These are phyloP conservation scores for Kwoniella europaea DNA, from an alignment of 768 basidiomycete genomes.

Conservation along the genomic window DNA sequence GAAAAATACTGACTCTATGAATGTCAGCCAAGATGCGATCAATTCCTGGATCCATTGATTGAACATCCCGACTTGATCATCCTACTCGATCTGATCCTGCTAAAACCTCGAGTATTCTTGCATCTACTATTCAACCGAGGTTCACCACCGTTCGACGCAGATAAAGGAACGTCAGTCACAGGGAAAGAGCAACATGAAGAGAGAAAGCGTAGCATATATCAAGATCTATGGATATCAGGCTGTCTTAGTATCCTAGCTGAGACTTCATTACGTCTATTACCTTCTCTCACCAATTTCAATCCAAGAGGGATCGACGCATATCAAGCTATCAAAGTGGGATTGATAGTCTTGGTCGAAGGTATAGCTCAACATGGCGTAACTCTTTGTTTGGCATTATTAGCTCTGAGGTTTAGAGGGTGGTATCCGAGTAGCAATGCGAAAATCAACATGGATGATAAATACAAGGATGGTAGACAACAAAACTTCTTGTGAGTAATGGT, in stretches of 20 bases:
- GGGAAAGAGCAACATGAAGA: no score
- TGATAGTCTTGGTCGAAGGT: constrained; percentile 27
- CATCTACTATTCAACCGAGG: constrained; percentile 57
- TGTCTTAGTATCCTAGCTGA: constrained; percentile 24
- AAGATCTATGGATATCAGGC: constrained; percentile 8
- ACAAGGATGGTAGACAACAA: constrained; percentile 38
- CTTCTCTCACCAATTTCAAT: background rate
- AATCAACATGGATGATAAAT: background rate
- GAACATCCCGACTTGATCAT: constrained; percentile 56
- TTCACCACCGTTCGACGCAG: constrained; percentile 34
- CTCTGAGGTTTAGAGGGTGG: constrained; percentile 35
- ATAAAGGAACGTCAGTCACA: background rate
- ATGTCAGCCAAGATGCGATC: constrained; percentile 44
- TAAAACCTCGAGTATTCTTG: constrained; percentile 56
- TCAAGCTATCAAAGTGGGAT: background rate
- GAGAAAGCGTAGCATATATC: background rate
- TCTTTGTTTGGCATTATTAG: constrained; percentile 20
- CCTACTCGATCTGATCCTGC: constrained; percentile 57
- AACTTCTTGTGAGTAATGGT: constrained; percentile 48
- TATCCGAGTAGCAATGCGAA: constrained; percentile 15
- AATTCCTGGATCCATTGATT: constrained; percentile 57
- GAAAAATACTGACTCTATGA: background rate
- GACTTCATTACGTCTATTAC: constrained; percentile 15
- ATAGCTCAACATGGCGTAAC: constrained; percentile 40
- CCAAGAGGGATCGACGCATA: background rate